Evolutionary conservation across 768 basidiomycete genomes (phyloP).

Genomic region (Mycena olivaceomarginata): DNA sequence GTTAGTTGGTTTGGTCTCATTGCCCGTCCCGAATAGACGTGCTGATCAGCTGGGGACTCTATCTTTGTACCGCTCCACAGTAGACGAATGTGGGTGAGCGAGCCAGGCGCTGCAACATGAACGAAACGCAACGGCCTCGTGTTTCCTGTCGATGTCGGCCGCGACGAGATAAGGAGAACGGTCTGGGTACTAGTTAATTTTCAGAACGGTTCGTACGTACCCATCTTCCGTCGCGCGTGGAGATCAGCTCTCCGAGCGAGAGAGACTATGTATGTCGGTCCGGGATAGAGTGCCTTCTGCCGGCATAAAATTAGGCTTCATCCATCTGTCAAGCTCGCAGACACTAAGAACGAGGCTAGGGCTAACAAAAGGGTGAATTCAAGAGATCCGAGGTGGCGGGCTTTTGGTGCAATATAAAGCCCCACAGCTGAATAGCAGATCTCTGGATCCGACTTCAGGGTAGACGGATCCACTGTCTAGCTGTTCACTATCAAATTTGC

Average conservation of each 20-base stretch:
- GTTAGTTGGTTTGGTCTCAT: slow-evolving; percentile 9
- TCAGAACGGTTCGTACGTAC: slow-evolving; percentile 11
- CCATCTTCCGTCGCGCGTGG: background rate
- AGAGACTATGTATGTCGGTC: background rate
- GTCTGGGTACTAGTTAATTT: background rate
- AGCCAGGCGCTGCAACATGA: background rate
- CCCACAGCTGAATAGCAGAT: no score
- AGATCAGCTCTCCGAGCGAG: slow-evolving; percentile 7
- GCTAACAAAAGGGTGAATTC: slow-evolving; percentile 27
- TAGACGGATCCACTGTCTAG: no score
- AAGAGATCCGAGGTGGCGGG: no score
- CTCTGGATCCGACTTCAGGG: no score
- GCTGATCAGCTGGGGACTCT: slow-evolving; percentile 19
- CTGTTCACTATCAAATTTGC: background rate
- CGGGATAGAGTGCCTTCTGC: slow-evolving; percentile 5
- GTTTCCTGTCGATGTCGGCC: background rate
- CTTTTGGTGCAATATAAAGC: slow-evolving; percentile 4
- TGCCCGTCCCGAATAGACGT: slow-evolving; percentile 20
- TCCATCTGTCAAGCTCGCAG: slow-evolving; percentile 32
- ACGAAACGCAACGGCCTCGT: background rate
- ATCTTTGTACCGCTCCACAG: slow-evolving; percentile 33
- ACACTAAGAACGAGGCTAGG: slow-evolving; percentile 13
- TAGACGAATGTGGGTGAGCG: background rate
- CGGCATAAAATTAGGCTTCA: slow-evolving; percentile 30
- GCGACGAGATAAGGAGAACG: no score